These are phyloP conservation scores for Biscogniauxia marginata DNA, from an alignment of 2,329 filamentous ascomycete species.

Conservation along the genomic window DNA sequence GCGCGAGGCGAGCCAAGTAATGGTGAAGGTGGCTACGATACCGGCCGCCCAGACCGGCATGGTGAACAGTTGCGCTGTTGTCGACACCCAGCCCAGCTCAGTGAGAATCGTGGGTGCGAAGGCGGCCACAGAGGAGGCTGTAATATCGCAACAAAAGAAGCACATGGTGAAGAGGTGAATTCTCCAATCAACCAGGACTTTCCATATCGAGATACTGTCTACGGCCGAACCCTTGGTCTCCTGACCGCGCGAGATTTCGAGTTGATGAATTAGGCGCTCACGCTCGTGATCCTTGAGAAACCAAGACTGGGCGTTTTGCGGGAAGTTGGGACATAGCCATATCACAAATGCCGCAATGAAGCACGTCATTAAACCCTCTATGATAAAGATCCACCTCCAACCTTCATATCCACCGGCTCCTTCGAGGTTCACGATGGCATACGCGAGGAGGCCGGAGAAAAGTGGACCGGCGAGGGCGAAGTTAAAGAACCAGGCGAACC, in stretches of 20 bases:
- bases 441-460: slow-evolving; percentile 43
- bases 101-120: slow-evolving; percentile 29
- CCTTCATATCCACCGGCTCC: slow-evolving; percentile 38
- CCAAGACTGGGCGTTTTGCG: slow-evolving; percentile 28
- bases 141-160: slow-evolving; percentile 33
- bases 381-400: slow-evolving; percentile 49
- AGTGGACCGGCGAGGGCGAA: slow-evolving; percentile 38
- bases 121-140: slow-evolving; percentile 27
- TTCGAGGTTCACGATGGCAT: slow-evolving; percentile 39
- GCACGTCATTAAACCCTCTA: slow-evolving; percentile 29
- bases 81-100: slow-evolving; percentile 24
- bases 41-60: slow-evolving; percentile 31
- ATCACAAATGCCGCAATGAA: slow-evolving; percentile 19
- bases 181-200: slow-evolving; percentile 28
- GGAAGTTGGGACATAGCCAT: slow-evolving; percentile 28
- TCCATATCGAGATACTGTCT: slow-evolving; percentile 26
- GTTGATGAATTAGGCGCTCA: slow-evolving; percentile 19
- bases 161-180: slow-evolving; percentile 31
- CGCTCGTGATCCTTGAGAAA: slow-evolving; percentile 26
- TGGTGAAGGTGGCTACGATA: slow-evolving; percentile 24
- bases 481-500: slow-evolving; percentile 34
- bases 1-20: slow-evolving; percentile 23
- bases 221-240: slow-evolving; percentile 23
- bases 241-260: slow-evolving; percentile 25
- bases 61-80: slow-evolving; percentile 27